Evolutionary conservation across 495 filamentous ascomycete species (phyloP).

Genomic region (Penicillium desertorum): DNA sequence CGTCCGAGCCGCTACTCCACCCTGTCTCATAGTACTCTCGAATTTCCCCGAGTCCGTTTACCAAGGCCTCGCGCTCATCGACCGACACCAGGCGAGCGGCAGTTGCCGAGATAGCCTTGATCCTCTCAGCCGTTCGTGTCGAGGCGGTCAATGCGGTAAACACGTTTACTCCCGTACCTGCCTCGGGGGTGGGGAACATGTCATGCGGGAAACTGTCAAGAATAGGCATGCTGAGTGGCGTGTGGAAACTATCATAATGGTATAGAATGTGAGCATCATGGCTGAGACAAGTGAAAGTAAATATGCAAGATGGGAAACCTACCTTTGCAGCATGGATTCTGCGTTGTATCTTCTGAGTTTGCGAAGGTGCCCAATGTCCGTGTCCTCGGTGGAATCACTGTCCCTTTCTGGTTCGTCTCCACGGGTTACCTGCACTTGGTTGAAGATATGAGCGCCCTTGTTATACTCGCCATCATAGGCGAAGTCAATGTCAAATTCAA

Average conservation of each 20-base stretch:
- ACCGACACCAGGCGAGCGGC: slow-evolving; percentile 60
- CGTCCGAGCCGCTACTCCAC: slow-evolving; percentile 82
- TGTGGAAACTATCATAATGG: slow-evolving; percentile 49
- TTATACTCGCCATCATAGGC: slow-evolving; percentile 45
- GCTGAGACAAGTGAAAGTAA: slow-evolving; percentile 10
- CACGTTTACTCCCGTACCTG: slow-evolving; percentile 52
- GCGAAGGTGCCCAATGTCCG: slow-evolving; percentile 34
- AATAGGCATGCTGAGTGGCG: slow-evolving; percentile 66
- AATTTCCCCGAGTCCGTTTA: slow-evolving; percentile 81
- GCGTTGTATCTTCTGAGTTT: slow-evolving; percentile 40
- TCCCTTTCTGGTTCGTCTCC: slow-evolving; percentile 44
- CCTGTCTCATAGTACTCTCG: slow-evolving; percentile 86
- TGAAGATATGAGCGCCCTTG: slow-evolving; percentile 59
- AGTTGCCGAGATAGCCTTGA: slow-evolving; percentile 64
- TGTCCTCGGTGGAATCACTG: slow-evolving; percentile 24
- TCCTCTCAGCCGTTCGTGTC: slow-evolving; percentile 61
- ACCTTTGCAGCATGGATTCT: slow-evolving; percentile 61
- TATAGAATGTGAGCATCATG: neutral
- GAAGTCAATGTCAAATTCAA: slow-evolving; percentile 59
- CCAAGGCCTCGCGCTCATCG: slow-evolving; percentile 78
- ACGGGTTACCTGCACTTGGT: slow-evolving; percentile 52
- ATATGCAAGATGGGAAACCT: slow-evolving; percentile 28
- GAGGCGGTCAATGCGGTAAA: slow-evolving; percentile 71
- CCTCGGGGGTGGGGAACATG: slow-evolving; percentile 52
- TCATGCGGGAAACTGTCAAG: slow-evolving; percentile 76